Percentiles rank a stretch among this genome's conserved stretches.
These are phyloP conservation scores for Globisporangium rhizosaccharum DNA, from an alignment of 352 stramenopile genomes.

Conservation along the genomic window DNA sequence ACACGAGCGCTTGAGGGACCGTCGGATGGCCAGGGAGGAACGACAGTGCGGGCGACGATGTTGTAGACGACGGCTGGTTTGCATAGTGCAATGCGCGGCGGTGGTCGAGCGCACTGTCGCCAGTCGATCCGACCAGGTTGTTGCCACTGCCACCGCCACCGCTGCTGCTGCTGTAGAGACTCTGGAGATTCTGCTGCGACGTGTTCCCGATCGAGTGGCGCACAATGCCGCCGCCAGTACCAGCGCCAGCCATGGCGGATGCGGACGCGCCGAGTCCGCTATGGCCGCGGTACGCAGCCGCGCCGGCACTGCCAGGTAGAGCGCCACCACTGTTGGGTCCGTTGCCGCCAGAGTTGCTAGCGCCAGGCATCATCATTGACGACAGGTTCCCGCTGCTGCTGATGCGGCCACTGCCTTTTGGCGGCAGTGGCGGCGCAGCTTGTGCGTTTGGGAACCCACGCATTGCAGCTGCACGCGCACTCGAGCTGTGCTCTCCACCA, in stretches of 20 bases:
- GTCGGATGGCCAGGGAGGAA: slow-evolving; percentile 15
- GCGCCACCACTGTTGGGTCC: no score
- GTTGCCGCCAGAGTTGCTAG: no score
- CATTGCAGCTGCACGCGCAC: background rate
- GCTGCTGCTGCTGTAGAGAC: slow-evolving; percentile 4
- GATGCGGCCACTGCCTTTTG: slow-evolving; percentile 2
- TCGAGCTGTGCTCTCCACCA: background rate
- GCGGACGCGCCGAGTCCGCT: slow-evolving; percentile 2
- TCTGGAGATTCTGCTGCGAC: slow-evolving; percentile 17
- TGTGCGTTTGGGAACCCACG: slow-evolving; percentile 7
- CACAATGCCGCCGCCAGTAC: slow-evolving; percentile 9
- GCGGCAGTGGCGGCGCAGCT: slow-evolving; percentile 11
- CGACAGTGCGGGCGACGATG: slow-evolving; percentile 38
- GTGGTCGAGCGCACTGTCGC: slow-evolving; percentile 5
- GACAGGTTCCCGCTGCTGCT: slow-evolving; percentile 16
- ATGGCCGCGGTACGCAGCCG: background rate
- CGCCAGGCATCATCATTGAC: background rate
- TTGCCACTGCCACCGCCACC: slow-evolving; percentile 8
- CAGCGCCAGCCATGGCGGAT: background rate
- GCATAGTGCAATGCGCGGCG: slow-evolving; percentile 14
- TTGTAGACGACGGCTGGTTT: slow-evolving; percentile 13
- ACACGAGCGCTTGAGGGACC: slow-evolving; percentile 51
- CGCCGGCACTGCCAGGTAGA: background rate
- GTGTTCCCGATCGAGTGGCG: slow-evolving; percentile 9
- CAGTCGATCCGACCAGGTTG: slow-evolving; percentile 1